Evolutionary conservation across 2,329 filamentous ascomycete species (phyloP), one percentile per base, ranked within the genome.

Genomic region (Fusarium sp.): DNA sequence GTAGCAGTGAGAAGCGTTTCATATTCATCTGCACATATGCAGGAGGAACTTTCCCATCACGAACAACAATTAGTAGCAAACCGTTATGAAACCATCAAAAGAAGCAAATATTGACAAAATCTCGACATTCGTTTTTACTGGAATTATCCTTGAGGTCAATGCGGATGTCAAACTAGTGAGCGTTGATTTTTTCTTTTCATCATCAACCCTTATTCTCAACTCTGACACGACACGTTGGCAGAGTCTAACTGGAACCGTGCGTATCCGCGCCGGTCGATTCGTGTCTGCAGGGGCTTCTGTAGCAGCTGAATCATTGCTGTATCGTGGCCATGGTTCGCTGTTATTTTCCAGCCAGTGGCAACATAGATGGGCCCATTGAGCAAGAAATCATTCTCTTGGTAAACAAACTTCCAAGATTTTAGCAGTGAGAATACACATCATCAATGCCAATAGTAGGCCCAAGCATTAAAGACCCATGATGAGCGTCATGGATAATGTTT

Each of bases 301-400:
- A 45, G 16, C 45, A 48, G 16, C 44, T 45, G 60, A 44, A 41
- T 11, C 22, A 24, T 37, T 53, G 22, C 25, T 53, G 24, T 24
- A 34, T 41, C 40, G n/a, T 53, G 48, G 41, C 32, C 45, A 20
- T 53, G 48, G 45, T 34, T 62, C 29, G 47, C 27, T 46, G 53
- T 61, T 51, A 34, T 37, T 42, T 22, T 37, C 9, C 22, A 51
- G 46, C 53, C 30, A 57, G 67, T 71, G 67, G 67, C 67, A 64
- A 70, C n/a, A 49, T 53, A 34, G 53, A 63, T 53, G 57, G 67
- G 45, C 22, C 29, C 25, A 20, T 22, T 18, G n/a, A 57, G 32
- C 22, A 44, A 37, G 44, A 45, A 44, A 59, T 49, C 32, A 22
- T 30, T 45, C 18, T 61, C 27, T 46, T 32, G 27, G 6, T 24